Base-by-base conservation (phyloP, 2,329 filamentous ascomycete genomes). In the Cytospora schulzeri region DNA sequence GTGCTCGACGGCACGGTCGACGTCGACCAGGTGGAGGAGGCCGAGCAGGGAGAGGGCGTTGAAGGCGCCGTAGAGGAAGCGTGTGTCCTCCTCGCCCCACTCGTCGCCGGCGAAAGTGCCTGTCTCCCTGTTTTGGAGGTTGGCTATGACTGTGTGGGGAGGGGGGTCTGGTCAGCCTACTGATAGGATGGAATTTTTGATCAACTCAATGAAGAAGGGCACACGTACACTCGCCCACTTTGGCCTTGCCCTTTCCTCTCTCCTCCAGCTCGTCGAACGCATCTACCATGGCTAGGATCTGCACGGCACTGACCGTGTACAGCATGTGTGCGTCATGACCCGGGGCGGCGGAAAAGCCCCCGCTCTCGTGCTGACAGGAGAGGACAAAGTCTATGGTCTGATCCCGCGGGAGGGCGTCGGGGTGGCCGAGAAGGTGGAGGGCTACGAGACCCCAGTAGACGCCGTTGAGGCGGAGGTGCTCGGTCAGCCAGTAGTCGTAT, bases 401-500 rank as follows among this genome's bases (percentile, higher is more conserved):
- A 60, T 88, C 83, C 61, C 91, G 87, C 14, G 94, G 90, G 12
- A 99, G 85, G 3, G 90, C 92, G 67, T 96, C 87, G 1, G 93
- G 92, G 63, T 85, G 89, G 57, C 88, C 86, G 65, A 99, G 87
- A 31, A 98, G 84, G 80, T 97, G 91, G 50, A 98, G 85, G 8
- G 94, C 90, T 8, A 89, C 95, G 64, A 99, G 79, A 17, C 95
- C 95, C 95, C 95, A 99, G 78, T 99, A 99, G 56, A 99, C 86
- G 53, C 95, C 95, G 75, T 95, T 97, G 64, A 99, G 85, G 67
- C 95, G 92, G 70, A 99, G 84, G 76, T 99, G 95, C 78, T 99
- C 94, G 17, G 95, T 99, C 74, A 98, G 83, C 91, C 94, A 97
- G 81, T 98, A 99, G 77, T 97, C 93, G 71, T 97, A 88, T 78